Conservation (phyloP, 192 early-diverging fungal species). For the Phycomyces nitens region DNA sequence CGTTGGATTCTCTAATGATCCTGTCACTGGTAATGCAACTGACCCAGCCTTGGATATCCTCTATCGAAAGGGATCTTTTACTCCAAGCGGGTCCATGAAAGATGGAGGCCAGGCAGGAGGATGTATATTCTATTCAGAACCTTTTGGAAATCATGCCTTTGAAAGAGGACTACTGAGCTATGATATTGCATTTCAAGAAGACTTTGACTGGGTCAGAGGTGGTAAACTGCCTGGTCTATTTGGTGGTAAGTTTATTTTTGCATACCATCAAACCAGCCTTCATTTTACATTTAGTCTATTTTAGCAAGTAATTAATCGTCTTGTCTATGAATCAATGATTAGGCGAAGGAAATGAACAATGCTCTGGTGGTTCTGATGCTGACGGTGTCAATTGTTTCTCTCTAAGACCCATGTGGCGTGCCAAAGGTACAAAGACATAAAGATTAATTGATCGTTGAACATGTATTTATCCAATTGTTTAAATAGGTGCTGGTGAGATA, state of each 20-base stretch:
- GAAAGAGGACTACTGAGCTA: conserved; percentile 43
- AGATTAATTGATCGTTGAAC: not conserved
- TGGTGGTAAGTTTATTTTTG: conserved; percentile 22
- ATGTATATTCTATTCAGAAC: conserved; percentile 40
- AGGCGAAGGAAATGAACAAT: conserved; percentile 22
- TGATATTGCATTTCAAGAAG: conserved; percentile 38
- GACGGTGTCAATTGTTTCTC: conserved; percentile 40
- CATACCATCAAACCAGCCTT: not conserved
- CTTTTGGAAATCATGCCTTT: conserved; percentile 31
- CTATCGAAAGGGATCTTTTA: conserved; percentile 12
- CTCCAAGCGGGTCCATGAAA: conserved; percentile 4
- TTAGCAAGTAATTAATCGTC: not conserved
- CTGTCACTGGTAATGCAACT: not conserved
- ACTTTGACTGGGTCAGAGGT: conserved; percentile 42
- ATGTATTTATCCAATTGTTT: not conserved
- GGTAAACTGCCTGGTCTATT: conserved; percentile 49
- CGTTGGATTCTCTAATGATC: conserved; percentile 5
- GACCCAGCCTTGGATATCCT: not conserved
- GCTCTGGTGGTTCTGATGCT: conserved; percentile 42
- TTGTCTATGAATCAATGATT: not conserved
- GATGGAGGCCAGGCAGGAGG: conserved; percentile 20
- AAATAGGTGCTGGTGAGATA: conserved; percentile 25
- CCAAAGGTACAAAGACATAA: conserved; percentile 4
- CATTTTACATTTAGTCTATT: not conserved
- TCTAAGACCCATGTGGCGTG: conserved; percentile 47